Conservation (phyloP, 805 yeast species). For the Teunomyces panamensis region DNA sequence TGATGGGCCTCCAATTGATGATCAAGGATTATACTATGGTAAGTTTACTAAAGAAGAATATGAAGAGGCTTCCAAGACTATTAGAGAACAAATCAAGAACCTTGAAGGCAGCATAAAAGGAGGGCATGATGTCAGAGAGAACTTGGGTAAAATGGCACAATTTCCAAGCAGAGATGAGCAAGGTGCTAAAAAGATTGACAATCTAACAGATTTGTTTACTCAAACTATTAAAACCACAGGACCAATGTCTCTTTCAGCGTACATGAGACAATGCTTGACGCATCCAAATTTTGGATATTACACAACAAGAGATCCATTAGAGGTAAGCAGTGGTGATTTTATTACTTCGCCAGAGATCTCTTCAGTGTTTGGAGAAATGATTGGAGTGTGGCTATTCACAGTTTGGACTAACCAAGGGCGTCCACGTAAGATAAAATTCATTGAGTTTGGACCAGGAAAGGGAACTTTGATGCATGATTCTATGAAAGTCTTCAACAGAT, state of each 20-base stretch:
- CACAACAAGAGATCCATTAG: constrained; percentile 73
- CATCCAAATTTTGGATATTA: constrained; percentile 79
- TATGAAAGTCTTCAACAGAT: constrained; percentile 45
- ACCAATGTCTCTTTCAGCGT: constrained; percentile 68
- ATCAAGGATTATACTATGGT: constrained; percentile 31
- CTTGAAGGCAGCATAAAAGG: constrained; percentile 40
- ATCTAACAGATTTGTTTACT: constrained; percentile 37
- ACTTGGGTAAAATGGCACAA: constrained; percentile 33
- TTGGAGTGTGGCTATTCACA: constrained; percentile 68
- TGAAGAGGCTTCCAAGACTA: constrained; percentile 33
- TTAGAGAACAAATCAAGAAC: constrained; percentile 28
- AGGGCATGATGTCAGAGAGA: constrained; percentile 30
- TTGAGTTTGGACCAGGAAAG: constrained; percentile 84
- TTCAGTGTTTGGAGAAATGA: constrained; percentile 81
- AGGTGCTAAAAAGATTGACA: constrained; percentile 16
- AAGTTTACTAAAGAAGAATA: constrained; percentile 38
- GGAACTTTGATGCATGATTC: constrained; percentile 77
- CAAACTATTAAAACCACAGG: constrained; percentile 66
- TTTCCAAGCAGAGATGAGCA: constrained; percentile 25
- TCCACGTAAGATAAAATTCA: constrained; percentile 49
- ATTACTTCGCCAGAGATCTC: constrained; percentile 85
- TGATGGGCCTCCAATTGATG: constrained; percentile 15
- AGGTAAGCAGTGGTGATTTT: constrained; percentile 63
- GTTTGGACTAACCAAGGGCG: constrained; percentile 56
- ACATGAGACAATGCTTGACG: constrained; percentile 78